Evolutionary conservation across 805 yeast genomes (phyloP).

Genomic region (Clavispora vitiphila): DNA sequence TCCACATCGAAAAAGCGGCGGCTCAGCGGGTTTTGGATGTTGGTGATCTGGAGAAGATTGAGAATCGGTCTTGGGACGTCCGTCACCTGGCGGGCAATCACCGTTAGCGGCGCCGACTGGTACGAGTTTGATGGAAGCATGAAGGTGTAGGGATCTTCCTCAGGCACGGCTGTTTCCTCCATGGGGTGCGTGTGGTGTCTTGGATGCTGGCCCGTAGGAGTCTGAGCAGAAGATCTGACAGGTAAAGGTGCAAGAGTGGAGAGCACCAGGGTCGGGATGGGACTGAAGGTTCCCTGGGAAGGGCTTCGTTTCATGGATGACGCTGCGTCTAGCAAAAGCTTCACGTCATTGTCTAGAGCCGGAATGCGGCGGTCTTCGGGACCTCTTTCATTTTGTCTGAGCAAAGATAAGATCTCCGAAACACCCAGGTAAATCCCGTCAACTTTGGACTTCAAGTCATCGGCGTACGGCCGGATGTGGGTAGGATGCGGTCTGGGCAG

Average conservation of each 20-base stretch:
- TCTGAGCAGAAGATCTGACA: neutral
- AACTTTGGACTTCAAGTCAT: conserved; percentile 16
- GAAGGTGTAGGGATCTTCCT: conserved; percentile 16
- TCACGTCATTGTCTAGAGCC: conserved; percentile 18
- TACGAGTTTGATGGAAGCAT: conserved; percentile 35
- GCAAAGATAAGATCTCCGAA: conserved; percentile 25
- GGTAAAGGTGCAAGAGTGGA: neutral
- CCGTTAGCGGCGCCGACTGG: conserved; percentile 40
- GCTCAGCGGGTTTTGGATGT: conserved; percentile 4
- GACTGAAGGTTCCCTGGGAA: neutral
- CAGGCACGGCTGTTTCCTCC: neutral
- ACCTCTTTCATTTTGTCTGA: conserved; percentile 13
- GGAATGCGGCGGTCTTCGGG: conserved; percentile 4
- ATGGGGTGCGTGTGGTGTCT: neutral
- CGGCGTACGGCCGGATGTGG: neutral
- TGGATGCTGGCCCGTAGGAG: neutral
- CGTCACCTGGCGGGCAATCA: conserved; percentile 29
- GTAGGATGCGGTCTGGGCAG: neutral
- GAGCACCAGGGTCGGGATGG: neutral
- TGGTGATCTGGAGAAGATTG: conserved; percentile 21
- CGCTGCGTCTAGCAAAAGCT: conserved; percentile 23
- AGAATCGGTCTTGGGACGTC: conserved; percentile 33
- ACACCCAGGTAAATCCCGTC: conserved; percentile 32
- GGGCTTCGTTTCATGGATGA: conserved; percentile 17
- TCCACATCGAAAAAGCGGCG: conserved; percentile 12